Percentiles rank a stretch among this genome's conserved stretches.
These are phyloP conservation scores for Cicer bijugum DNA, from an alignment of 306 rosid species.

Conservation along the genomic window DNA sequence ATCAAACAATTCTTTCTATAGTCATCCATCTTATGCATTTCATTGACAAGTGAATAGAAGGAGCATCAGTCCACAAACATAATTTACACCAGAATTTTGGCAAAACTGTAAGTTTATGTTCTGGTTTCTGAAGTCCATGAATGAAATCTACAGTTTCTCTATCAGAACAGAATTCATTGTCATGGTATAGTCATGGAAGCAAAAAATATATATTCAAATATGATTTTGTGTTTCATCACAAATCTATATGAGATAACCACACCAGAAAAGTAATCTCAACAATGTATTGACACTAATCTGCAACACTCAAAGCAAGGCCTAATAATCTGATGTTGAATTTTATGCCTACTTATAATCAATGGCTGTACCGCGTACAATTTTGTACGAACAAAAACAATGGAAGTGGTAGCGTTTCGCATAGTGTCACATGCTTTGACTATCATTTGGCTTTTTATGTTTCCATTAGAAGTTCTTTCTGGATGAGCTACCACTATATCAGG, in stretches of 20 bases:
- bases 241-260: constrained; percentile 23
- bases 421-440: constrained; percentile 51
- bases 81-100: constrained; percentile 36
- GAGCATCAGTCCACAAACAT: constrained; percentile 38
- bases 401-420: constrained; percentile 44
- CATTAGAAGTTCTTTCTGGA: constrained; percentile 52
- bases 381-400: constrained; percentile 50
- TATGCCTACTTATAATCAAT: constrained; percentile 54
- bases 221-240: constrained; percentile 27
- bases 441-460: constrained; percentile 61
- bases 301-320: constrained; percentile 58
- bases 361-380: constrained; percentile 52
- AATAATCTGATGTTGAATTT: constrained; percentile 52
- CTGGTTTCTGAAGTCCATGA: constrained; percentile 30
- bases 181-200: constrained; percentile 28
- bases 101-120: constrained; percentile 34
- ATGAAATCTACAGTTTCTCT: constrained; percentile 45
- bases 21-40: constrained; percentile 38
- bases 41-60: constrained; percentile 40
- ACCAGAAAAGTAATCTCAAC: constrained; percentile 46
- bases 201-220: constrained; percentile 27
- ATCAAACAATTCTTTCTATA: constrained; percentile 20
- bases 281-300: constrained; percentile 58
- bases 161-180: constrained; percentile 38
- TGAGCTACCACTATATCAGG: constrained; percentile 54